phyloP scores from a whole-genome alignment of 495 filamentous ascomycete genomes.

The Aspergillus kassunensis region DNA sequence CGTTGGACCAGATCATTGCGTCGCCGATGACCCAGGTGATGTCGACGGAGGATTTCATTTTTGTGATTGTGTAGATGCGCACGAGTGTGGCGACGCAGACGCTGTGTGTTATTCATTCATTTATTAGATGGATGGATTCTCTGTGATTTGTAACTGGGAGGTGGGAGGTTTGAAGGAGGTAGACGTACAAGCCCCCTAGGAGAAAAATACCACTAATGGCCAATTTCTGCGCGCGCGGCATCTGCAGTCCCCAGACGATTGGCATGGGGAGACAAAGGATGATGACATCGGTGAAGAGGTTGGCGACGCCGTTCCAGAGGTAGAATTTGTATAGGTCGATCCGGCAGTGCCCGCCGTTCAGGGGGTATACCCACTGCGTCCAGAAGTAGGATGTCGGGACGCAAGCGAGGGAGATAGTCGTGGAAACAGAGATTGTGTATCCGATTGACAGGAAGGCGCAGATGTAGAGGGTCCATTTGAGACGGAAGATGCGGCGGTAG shows the following conservation, averaged over 20 bases:
- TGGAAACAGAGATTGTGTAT: constrained; percentile 10
- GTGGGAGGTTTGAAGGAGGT: not conserved
- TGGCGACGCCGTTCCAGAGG: constrained; percentile 17
- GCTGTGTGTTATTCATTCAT: constrained; percentile 4
- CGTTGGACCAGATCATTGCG: constrained; percentile 20
- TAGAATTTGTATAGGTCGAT: constrained; percentile 16
- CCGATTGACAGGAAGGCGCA: constrained; percentile 16
- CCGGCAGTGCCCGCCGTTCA: constrained; percentile 11
- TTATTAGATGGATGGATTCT: not conserved
- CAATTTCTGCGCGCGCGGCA: constrained; percentile 27
- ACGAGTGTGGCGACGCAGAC: constrained; percentile 25
- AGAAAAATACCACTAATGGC: constrained; percentile 28
- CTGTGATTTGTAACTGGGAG: not conserved
- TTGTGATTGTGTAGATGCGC: constrained; percentile 17
- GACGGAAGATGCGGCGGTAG: constrained; percentile 19
- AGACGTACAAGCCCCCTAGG: constrained; percentile 34
- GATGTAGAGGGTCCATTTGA: constrained; percentile 12
- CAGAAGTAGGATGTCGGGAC: constrained; percentile 15
- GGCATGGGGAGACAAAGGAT: constrained; percentile 36
- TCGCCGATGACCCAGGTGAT: constrained; percentile 20
- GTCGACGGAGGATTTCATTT: constrained; percentile 14
- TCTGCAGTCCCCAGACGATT: constrained; percentile 29
- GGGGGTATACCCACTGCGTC: constrained; percentile 12
- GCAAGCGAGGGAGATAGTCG: constrained; percentile 11
- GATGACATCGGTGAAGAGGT: constrained; percentile 31